A percentile compares a stretch with the other conserved stretches of the same genome.
phyloP scores from a whole-genome alignment of 1,284 basidiomycete genomes.

The Mycosarcoma maydis region DNA sequence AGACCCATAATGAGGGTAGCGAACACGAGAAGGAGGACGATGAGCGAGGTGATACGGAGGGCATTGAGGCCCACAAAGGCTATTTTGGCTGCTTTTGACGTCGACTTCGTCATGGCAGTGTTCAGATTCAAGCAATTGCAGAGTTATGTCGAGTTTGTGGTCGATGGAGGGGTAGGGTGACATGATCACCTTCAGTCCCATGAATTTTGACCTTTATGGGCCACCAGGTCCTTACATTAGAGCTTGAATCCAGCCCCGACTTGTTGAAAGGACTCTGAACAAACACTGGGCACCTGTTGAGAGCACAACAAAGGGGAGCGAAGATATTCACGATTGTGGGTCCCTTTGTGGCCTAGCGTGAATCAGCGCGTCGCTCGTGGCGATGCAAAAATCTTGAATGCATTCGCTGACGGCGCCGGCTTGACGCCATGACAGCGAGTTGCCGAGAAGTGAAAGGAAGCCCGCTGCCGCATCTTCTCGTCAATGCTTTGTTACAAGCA shows the following conservation, averaged over 20 bases:
- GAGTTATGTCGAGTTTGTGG: background rate
- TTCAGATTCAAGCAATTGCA: background rate
- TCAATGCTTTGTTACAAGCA: too few relatives aligned
- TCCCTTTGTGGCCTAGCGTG: slow-evolving; percentile 19
- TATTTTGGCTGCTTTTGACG: slow-evolving; percentile 1
- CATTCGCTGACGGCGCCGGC: background rate
- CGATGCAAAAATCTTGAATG: slow-evolving; percentile 7
- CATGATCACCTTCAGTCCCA: too few relatives aligned
- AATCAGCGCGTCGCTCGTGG: slow-evolving; percentile 17
- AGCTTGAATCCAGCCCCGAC: too few relatives aligned
- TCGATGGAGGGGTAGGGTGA: background rate
- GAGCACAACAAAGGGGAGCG: slow-evolving; percentile 1
- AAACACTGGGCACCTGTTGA: background rate
- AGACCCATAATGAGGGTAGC: slow-evolving; percentile 41
- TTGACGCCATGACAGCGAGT: background rate
- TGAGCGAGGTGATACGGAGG: slow-evolving; percentile 41
- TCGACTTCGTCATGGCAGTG: slow-evolving; percentile 7
- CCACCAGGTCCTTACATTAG: too few relatives aligned
- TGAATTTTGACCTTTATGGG: too few relatives aligned
- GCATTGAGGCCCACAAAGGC: slow-evolving; percentile 48
- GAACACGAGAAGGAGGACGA: slow-evolving; percentile 38
- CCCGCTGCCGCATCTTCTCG: too few relatives aligned
- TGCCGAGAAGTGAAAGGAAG: too few relatives aligned
- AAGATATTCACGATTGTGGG: too few relatives aligned
- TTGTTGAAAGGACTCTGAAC: background rate